Percentiles rank a stretch among this genome's conserved stretches.
Evolutionary conservation across 2,329 filamentous ascomycete species (phyloP).

Genomic region (Leptosphaerulina australis): DNA sequence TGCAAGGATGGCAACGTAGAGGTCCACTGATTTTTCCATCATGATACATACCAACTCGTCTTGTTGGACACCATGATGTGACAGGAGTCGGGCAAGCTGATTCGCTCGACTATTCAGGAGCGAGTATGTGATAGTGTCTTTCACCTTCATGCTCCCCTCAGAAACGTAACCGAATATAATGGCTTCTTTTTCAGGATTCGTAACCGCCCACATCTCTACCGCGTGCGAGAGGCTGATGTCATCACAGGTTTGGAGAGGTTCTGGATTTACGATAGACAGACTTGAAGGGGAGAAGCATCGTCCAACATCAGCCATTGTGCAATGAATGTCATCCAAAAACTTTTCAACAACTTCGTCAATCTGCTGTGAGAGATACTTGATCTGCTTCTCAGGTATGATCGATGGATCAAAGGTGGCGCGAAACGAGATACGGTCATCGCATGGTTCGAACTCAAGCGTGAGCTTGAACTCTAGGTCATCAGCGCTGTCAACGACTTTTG

Average conservation of each 20-base stretch:
- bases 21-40: conserved; percentile 74
- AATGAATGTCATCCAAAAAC: conserved; percentile 50
- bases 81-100: conserved; percentile 64
- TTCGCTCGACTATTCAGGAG: conserved; percentile 70
- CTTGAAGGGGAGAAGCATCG: conserved; percentile 29
- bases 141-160: conserved; percentile 36
- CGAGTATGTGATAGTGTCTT: conserved; percentile 64
- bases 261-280: conserved; percentile 53
- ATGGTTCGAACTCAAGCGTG: conserved; percentile 77
- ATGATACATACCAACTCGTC: conserved; percentile 72
- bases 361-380: conserved; percentile 64
- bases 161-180: conserved; percentile 66
- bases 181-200: conserved; percentile 62
- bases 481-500: conserved; percentile 64
- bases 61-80: conserved; percentile 53
- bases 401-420: conserved; percentile 62
- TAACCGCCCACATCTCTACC: conserved; percentile 61
- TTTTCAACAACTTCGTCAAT: conserved; percentile 60
- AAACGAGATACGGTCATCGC: conserved; percentile 52
- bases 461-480: conserved; percentile 80
- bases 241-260: conserved; percentile 32
- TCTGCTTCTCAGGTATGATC: conserved; percentile 62
- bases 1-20: conserved; percentile 78
- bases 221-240: conserved; percentile 44
- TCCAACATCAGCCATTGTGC: conserved; percentile 37